A percentile compares a stretch with the other conserved stretches of the same genome.
These are phyloP conservation scores for Citrus mangshanensis DNA, from an alignment of 345 rosid species.

Conservation along the genomic window DNA sequence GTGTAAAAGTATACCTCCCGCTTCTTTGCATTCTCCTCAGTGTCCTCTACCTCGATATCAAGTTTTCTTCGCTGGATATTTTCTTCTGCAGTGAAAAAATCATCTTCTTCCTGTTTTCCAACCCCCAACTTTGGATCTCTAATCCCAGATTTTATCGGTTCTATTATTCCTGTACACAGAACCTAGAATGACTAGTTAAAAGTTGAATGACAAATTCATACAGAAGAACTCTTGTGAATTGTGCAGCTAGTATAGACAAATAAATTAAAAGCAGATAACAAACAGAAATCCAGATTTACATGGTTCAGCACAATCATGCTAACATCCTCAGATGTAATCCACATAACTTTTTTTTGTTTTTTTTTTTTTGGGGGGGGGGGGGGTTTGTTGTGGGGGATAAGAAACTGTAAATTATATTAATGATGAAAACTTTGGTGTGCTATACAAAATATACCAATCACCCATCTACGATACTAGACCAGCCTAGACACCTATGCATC, in stretches of 20 bases:
- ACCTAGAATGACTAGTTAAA: conserved; percentile 6
- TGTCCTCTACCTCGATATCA: conserved; percentile 84
- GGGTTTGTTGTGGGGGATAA: no score
- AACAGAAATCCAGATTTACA: not conserved
- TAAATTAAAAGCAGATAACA: not conserved
- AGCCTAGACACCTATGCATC: no score
- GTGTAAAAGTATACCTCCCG: conserved; percentile 80
- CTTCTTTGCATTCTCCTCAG: conserved; percentile 83
- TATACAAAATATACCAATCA: no score
- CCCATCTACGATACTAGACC: no score
- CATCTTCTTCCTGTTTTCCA: conserved; percentile 99
- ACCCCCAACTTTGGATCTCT: conserved; percentile 88
- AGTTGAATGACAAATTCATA: not conserved
- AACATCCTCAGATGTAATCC: not conserved
- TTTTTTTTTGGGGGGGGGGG: no score
- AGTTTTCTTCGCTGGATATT: conserved; percentile 90
- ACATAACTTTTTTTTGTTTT: not conserved
- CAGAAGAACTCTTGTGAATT: not conserved
- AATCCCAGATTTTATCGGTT: conserved; percentile 93
- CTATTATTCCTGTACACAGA: conserved; percentile 57
- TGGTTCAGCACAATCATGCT: not conserved
- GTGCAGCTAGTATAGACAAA: not conserved
- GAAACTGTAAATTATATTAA: no score
- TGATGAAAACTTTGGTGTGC: no score
- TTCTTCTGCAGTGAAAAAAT: conserved; percentile 90